A percentile compares a stretch with the other conserved stretches of the same genome.
Conservation (phyloP, 768 basidiomycete species). For the Mycena venus region DNA sequence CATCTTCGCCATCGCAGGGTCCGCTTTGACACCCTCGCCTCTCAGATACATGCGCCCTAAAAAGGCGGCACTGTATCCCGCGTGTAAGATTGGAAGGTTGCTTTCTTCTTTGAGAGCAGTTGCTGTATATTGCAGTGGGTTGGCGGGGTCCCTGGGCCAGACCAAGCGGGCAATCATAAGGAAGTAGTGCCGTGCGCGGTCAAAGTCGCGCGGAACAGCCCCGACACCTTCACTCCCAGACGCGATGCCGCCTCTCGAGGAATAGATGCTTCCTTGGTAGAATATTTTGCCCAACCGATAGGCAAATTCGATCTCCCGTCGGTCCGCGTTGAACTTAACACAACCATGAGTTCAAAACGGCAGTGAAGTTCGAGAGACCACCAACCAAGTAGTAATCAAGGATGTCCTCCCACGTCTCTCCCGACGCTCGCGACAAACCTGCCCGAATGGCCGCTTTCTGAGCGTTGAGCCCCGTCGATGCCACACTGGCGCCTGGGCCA, state of each 20-base stretch:
- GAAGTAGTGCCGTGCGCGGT: slow-evolving; percentile 87
- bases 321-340: slow-evolving; percentile 91
- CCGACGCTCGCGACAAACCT: slow-evolving; percentile 84
- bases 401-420: slow-evolving; percentile 95
- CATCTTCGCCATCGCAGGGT: slow-evolving; percentile 83
- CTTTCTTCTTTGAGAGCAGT: slow-evolving; percentile 64
- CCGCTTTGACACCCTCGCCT: slow-evolving; percentile 90
- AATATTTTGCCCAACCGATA: slow-evolving; percentile 95
- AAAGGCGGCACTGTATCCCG: slow-evolving; percentile 87
- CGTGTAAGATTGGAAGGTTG: slow-evolving; percentile 66
- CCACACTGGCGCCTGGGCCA: slow-evolving; percentile 94
- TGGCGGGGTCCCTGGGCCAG: slow-evolving; percentile 87
- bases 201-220: slow-evolving; percentile 84
- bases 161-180: slow-evolving; percentile 82
- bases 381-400: slow-evolving; percentile 91
- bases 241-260: slow-evolving; percentile 79
- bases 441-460: slow-evolving; percentile 86
- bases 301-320: slow-evolving; percentile 90
- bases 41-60: slow-evolving; percentile 94
- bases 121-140: slow-evolving; percentile 60
- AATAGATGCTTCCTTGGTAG: slow-evolving; percentile 95
- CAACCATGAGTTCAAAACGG: slow-evolving; percentile 6
- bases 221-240: slow-evolving; percentile 96
- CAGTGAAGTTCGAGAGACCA: slow-evolving; percentile 7
- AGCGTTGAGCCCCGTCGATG: slow-evolving; percentile 85